These are phyloP conservation scores for Hura crepitans DNA, from an alignment of 441 rosid genomes.

Conservation along the genomic window DNA sequence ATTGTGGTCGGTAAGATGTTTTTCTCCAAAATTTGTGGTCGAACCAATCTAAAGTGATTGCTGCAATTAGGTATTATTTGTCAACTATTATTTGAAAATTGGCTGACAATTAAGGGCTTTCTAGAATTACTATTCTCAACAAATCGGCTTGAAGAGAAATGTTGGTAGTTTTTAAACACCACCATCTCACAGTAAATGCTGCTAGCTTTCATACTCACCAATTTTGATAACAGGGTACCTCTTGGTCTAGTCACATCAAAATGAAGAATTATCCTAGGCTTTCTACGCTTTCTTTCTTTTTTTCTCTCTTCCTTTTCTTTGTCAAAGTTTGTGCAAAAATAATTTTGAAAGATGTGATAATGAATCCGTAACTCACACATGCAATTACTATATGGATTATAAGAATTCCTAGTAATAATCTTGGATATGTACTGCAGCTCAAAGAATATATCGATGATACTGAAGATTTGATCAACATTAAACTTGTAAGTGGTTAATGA, in stretches of 20 bases:
- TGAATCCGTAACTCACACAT: no score
- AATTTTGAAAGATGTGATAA: no score
- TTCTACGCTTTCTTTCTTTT: neutral
- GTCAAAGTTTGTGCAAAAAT: no score
- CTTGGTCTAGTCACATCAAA: conserved; percentile 1
- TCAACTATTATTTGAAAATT: conserved; percentile 1
- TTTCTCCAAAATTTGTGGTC: conserved; percentile 10
- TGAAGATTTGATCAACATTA: conserved; percentile 92
- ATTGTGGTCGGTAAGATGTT: conserved; percentile 61
- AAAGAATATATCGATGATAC: conserved; percentile 98
- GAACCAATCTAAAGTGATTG: conserved; percentile 12
- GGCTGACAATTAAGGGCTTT: neutral
- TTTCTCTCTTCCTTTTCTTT: neutral
- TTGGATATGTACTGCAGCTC: conserved; percentile 47
- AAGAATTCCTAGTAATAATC: conserved; percentile 5
- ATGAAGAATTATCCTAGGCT: neutral
- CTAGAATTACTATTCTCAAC: neutral
- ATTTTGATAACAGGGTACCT: neutral
- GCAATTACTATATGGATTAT: neutral
- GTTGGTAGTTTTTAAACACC: neutral
- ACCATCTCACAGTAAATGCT: neutral
- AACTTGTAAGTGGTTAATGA: conserved; percentile 51
- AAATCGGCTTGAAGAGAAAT: neutral
- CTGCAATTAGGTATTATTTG: conserved; percentile 4
- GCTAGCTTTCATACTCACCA: neutral